Evolutionary conservation across 2,329 filamentous ascomycete species (phyloP), one percentile per base, ranked within the genome.

Genomic region (Rhytidhysteron rufulum): DNA sequence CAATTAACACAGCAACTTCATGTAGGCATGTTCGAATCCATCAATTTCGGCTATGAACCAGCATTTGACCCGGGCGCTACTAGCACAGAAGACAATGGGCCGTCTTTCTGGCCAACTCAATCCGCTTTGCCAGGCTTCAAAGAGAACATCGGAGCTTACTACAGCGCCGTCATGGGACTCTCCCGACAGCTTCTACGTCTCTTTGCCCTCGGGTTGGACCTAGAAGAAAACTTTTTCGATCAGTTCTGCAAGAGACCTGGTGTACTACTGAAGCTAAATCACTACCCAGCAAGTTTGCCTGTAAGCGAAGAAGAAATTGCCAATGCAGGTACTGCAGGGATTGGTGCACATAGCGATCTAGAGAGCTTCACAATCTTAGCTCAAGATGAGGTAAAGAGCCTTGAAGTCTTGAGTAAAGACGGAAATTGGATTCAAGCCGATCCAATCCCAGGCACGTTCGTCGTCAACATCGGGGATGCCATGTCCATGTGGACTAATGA

Each of bases 381-480:
- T 25, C 40, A 30, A 16, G 60, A 55, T 16, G 42, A 44, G 1
- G 54, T 53, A 0, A 57, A 58, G 0, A 61, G 61, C 3, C 51
- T 65, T 6, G 61, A 66, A 31, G 58, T 66, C 17, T 48, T 66
- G 19, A 58, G 54, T 3, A 58, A 57, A 2, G 54, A 53, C 2
- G 56, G 54, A 1, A 31, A 48, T 4, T 66, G 61, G 61, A 54
- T 58, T 24, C 22, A 50, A 4, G 57, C 70, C 0, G 45, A 50
- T 4, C 68, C 71, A 2, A 51, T 72, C 1, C 60, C 62, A 1
- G 68, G 63, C 1, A 64, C 72, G 0, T 65, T 75, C 33, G 71
- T 77, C 13, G 70, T 77, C n/a, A 77, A 77, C 38, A 69, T 77
- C 15, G 74, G 66, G 5, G 72, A 77, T 48, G 73, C 69, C 39